These are phyloP conservation scores for Dichotomopilus funicola DNA, from an alignment of 2,329 filamentous ascomycete species.

Conservation along the genomic window DNA sequence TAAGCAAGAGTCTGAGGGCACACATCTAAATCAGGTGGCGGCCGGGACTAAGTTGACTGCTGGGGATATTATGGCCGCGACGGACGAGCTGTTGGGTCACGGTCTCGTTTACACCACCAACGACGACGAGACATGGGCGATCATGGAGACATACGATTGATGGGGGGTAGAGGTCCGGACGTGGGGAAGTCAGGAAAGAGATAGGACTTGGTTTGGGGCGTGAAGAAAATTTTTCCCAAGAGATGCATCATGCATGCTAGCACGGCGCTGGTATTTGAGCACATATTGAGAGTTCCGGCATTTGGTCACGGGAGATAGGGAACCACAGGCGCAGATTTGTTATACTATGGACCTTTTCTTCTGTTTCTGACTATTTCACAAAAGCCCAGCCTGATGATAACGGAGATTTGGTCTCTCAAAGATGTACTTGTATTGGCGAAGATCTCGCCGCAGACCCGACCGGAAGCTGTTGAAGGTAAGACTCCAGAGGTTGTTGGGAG, in stretches of 20 bases:
- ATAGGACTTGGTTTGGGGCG: not conserved
- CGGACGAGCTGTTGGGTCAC: slow-evolving; percentile 68
- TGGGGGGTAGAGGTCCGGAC: not conserved
- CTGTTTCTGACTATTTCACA: no score
- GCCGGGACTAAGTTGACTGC: slow-evolving; percentile 57
- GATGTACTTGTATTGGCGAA: not conserved
- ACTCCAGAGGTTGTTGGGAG: not conserved
- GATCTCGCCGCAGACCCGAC: not conserved
- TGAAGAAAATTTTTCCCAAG: not conserved
- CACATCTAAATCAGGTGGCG: slow-evolving; percentile 74
- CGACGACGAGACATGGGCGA: slow-evolving; percentile 86
- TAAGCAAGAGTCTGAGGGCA: slow-evolving; percentile 64
- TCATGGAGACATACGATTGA: slow-evolving; percentile 52
- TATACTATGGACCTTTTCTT: not conserved
- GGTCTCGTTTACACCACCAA: slow-evolving; percentile 85
- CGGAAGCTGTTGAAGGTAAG: not conserved
- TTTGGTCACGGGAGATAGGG: slow-evolving; percentile 3
- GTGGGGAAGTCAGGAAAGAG: not conserved
- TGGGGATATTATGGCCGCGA: slow-evolving; percentile 66
- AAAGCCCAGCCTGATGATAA: no score
- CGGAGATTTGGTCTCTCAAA: not conserved
- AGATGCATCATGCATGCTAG: slow-evolving; percentile 10
- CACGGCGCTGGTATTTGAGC: slow-evolving; percentile 8
- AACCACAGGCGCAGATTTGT: not conserved
- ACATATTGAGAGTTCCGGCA: slow-evolving; percentile 1